A percentile compares a stretch with the other conserved stretches of the same genome.
Conservation (phyloP, 257 asterid species). For the Penstemon barbatus region DNA sequence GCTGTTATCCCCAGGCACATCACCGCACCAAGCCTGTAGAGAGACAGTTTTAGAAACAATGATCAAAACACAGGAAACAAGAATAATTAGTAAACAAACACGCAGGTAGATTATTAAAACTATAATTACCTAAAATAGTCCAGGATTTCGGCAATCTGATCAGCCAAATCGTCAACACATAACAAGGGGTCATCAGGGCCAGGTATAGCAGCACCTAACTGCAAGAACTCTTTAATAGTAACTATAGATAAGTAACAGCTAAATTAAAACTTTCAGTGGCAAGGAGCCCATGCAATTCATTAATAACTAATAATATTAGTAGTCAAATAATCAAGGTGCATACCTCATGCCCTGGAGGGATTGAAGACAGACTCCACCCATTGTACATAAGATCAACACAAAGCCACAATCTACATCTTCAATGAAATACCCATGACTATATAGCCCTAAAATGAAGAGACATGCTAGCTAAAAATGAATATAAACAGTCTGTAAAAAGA, state of each 20-base stretch:
- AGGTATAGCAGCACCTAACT: slow-evolving; percentile 71
- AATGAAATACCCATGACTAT: too few species aligned
- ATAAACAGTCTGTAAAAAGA: slow-evolving; percentile 71
- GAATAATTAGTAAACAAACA: background rate
- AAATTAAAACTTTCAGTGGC: slow-evolving; percentile 1
- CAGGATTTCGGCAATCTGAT: slow-evolving; percentile 77
- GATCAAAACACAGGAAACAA: slow-evolving; percentile 6
- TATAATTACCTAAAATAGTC: slow-evolving; percentile 66
- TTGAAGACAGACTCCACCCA: too few species aligned
- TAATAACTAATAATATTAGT: slow-evolving; percentile 2
- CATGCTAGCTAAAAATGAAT: too few species aligned
- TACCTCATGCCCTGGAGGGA: slow-evolving; percentile 87
- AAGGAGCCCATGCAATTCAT: slow-evolving; percentile 6
- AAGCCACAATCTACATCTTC: too few species aligned
- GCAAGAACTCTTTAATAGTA: slow-evolving; percentile 38
- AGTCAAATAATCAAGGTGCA: slow-evolving; percentile 12
- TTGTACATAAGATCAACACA: too few species aligned
- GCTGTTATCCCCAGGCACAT: slow-evolving; percentile 97
- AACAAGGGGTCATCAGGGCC: slow-evolving; percentile 56
- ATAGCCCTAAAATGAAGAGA: too few species aligned
- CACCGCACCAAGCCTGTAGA: slow-evolving; percentile 79
- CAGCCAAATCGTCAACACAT: slow-evolving; percentile 71
- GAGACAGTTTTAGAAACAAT: slow-evolving; percentile 17
- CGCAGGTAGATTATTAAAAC: slow-evolving; percentile 10
- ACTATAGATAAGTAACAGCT: slow-evolving; percentile 25